Evolutionary conservation across 768 basidiomycete species (phyloP).

Genomic region (Rickenella mellea): DNA sequence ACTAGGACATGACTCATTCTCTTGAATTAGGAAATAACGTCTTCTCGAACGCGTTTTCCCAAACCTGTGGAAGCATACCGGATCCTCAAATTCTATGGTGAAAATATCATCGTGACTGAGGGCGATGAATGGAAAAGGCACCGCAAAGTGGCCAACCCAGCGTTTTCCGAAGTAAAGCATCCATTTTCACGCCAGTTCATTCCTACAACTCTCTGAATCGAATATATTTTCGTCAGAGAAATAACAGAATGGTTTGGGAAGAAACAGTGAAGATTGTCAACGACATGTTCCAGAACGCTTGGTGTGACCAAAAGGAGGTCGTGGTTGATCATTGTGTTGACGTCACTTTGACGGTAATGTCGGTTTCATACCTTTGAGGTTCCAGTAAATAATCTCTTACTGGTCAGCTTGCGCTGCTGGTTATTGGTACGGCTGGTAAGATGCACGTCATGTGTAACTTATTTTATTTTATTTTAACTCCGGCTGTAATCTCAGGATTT

Average conservation of each 20-base stretch:
- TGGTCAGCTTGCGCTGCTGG: slow-evolving; percentile 41
- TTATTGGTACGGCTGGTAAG: slow-evolving; percentile 46
- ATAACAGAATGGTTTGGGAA: slow-evolving; percentile 38
- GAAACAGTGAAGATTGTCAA: slow-evolving; percentile 31
- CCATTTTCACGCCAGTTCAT: background rate
- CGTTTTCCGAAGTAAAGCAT: slow-evolving; percentile 45
- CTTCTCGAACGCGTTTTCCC: slow-evolving; percentile 33
- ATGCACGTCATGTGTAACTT: background rate
- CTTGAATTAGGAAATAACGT: slow-evolving; percentile 45
- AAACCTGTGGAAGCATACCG: slow-evolving; percentile 43
- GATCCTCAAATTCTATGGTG: slow-evolving; percentile 40
- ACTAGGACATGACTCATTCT: background rate
- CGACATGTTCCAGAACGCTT: slow-evolving; percentile 37
- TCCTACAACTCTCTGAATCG: too few relatives aligned
- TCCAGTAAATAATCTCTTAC: background rate
- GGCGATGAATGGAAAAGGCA: slow-evolving; percentile 59
- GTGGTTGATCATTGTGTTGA: slow-evolving; percentile 37
- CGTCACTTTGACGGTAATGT: slow-evolving; percentile 43
- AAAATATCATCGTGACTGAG: slow-evolving; percentile 57
- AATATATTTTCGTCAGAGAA: slow-evolving; percentile 10
- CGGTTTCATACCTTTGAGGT: background rate
- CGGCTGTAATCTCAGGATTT: slow-evolving; percentile 36
- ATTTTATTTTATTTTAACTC: background rate
- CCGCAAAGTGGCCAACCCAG: slow-evolving; percentile 52
- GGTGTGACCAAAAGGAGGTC: slow-evolving; percentile 33